Percentiles rank a stretch among this genome's conserved stretches.
phyloP scores from a whole-genome alignment of 805 yeast genomes.

The Schwanniomyces polymorphus region DNA sequence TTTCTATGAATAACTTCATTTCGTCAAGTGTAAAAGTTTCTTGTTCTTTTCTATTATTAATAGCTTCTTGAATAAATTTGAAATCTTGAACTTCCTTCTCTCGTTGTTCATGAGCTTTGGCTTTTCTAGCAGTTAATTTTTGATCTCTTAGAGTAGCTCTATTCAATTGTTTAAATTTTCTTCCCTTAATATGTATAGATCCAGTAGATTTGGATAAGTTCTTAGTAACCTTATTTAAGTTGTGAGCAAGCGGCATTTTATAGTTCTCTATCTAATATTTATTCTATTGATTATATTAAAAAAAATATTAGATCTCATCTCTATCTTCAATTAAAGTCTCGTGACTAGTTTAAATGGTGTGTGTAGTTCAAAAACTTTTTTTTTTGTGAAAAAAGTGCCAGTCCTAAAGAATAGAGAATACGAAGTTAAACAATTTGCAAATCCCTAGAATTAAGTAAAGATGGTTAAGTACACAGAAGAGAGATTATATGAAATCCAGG shows the following conservation, averaged over 20 bases:
- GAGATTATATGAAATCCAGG: slow-evolving; percentile 59
- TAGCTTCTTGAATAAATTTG: slow-evolving; percentile 45
- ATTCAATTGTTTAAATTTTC: slow-evolving; percentile 80
- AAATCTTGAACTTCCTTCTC: slow-evolving; percentile 60
- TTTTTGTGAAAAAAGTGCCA: not conserved
- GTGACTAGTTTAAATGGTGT: not conserved
- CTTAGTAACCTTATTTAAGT: slow-evolving; percentile 64
- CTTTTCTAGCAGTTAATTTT: slow-evolving; percentile 62
- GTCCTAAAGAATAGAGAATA: not conserved
- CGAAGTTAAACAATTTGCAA: not conserved
- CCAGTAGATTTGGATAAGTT: slow-evolving; percentile 54
- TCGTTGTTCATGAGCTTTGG: slow-evolving; percentile 56
- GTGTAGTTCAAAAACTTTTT: not conserved
- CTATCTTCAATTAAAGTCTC: not conserved
- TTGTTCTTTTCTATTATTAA: slow-evolving; percentile 26
- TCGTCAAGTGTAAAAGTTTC: slow-evolving; percentile 54
- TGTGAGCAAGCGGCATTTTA: slow-evolving; percentile 68
- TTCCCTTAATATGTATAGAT: slow-evolving; percentile 80
- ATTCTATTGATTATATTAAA: not conserved
- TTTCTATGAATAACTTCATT: slow-evolving; percentile 57
- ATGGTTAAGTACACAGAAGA: slow-evolving; percentile 71
- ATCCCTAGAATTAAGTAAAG: not conserved
- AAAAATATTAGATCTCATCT: slow-evolving; percentile 3
- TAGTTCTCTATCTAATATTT: not conserved
- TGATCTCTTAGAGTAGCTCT: slow-evolving; percentile 85